These are phyloP conservation scores for Davidsoniella neocaledoniae DNA, from an alignment of 2,329 filamentous ascomycete species.

Conservation along the genomic window DNA sequence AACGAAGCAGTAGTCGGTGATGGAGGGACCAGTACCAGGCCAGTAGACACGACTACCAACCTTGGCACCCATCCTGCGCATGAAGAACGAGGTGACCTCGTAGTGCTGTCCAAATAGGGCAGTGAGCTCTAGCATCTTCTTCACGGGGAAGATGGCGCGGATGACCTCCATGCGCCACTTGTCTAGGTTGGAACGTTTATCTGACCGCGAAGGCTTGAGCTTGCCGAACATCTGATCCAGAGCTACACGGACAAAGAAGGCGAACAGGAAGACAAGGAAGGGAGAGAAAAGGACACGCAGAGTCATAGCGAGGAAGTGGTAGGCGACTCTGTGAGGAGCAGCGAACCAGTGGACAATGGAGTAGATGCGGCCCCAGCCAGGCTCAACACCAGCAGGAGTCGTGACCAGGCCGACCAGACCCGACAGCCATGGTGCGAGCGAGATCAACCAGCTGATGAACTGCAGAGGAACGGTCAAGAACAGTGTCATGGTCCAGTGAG, in stretches of 20 bases:
- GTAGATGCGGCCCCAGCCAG: slow-evolving; percentile 18
- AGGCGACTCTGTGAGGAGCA: slow-evolving; percentile 27
- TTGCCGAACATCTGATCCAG: slow-evolving; percentile 26
- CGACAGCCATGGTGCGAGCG: slow-evolving; percentile 28
- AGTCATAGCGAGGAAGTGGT: slow-evolving; percentile 31
- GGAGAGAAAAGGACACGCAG: slow-evolving; percentile 26
- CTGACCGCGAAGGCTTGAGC: slow-evolving; percentile 19
- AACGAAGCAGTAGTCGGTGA: slow-evolving; percentile 37
- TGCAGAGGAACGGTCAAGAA: slow-evolving; percentile 26
- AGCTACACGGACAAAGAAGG: slow-evolving; percentile 23
- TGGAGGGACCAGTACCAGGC: slow-evolving; percentile 36
- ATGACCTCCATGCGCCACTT: slow-evolving; percentile 29
- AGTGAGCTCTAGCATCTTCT: slow-evolving; percentile 30
- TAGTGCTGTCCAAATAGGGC: slow-evolving; percentile 37
- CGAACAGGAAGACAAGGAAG: slow-evolving; percentile 27
- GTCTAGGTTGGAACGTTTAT: slow-evolving; percentile 20
- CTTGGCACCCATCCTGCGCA: slow-evolving; percentile 33
- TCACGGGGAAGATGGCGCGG: slow-evolving; percentile 26
- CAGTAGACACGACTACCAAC: slow-evolving; percentile 38
- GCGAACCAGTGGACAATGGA: slow-evolving; percentile 33
- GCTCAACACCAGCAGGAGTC: slow-evolving; percentile 21
- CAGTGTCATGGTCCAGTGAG: slow-evolving; percentile 28
- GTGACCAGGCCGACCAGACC: slow-evolving; percentile 30
- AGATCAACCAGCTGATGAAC: slow-evolving; percentile 22
- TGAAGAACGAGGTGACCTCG: slow-evolving; percentile 33